Evolutionary conservation across 345 rosid species (phyloP), one percentile per base, ranked within the genome.

Genomic region (Mallotus nudiflorus): DNA sequence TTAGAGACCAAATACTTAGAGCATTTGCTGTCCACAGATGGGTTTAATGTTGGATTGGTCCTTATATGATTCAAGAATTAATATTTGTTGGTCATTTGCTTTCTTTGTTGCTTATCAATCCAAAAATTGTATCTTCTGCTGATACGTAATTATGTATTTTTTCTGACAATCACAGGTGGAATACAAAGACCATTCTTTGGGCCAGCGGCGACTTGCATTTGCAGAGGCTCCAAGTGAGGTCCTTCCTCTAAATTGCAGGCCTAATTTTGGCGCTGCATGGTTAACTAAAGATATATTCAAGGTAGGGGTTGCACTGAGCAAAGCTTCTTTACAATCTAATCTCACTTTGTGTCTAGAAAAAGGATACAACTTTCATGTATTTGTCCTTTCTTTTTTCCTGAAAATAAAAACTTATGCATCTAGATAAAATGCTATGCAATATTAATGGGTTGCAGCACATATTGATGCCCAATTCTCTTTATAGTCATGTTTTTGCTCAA

Each of bases 221-320:
- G 81, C 97, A 65, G 98, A 94, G 84, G 90, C 97, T 77, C 98
- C 98, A 15, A 76, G 81, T 42, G 95, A 90, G 78, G 96, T 93
- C 15, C 98, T 94, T 83, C 98, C 98, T 68, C 79, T 81, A 59
- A 71, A 85, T 77, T 94, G 98, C 71, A 79, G 97, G 73, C 96
- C 98, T 74, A 81, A 81, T 83, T 94, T 90, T 69, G 88, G 87
- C 39, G 79, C 75, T 73, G 93, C 88, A n/a, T 86, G 88, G 88
- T 72, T 85, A 75, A 82, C 92, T 67, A 88, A 90, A 81, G 86
- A 87, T 82, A 86, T 79, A 75, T 91, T 94, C 75, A 87, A 94
- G 97, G 98, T 82, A 77, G 22, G 53, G 51, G 57, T 28, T 72
- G 49, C n/a, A n/a, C n/a, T n/a, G n/a, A n/a, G n/a, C 40, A 2